phyloP scores from a whole-genome alignment of 2,329 filamentous ascomycete genomes.

The Ophiostoma australiae region DNA sequence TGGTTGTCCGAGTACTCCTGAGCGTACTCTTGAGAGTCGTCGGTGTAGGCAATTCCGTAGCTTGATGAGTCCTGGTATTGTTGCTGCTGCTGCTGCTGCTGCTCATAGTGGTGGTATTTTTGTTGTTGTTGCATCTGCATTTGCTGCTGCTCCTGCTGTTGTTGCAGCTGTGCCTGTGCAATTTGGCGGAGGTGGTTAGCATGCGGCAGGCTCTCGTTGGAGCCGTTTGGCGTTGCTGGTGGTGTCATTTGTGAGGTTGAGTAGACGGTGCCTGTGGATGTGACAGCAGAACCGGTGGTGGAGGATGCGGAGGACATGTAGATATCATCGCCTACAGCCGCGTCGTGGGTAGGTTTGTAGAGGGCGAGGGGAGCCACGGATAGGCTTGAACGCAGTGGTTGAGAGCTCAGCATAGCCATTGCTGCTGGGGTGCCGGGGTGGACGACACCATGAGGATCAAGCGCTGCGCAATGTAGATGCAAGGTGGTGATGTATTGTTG shows the following conservation, averaged over 20 bases:
- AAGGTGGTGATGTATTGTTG: neutral
- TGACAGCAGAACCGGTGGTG: conserved; percentile 14
- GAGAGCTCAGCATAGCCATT: conserved; percentile 46
- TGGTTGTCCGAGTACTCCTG: conserved; percentile 20
- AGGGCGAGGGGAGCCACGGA: conserved; percentile 57
- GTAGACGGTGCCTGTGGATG: conserved; percentile 39
- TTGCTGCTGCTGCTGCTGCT: conserved; percentile 15
- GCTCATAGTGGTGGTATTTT: conserved; percentile 1
- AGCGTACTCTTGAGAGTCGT: conserved; percentile 16
- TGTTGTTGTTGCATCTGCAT: conserved; percentile 9
- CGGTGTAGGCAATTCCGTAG: conserved; percentile 12
- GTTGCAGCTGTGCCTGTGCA: conserved; percentile 1
- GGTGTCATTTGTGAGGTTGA: conserved; percentile 65
- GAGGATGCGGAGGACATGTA: conserved; percentile 59
- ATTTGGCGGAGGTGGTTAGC: conserved; percentile 34
- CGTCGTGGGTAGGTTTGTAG: conserved; percentile 39
- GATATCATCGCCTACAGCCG: conserved; percentile 30
- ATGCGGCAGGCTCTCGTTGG: conserved; percentile 53
- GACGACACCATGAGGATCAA: conserved; percentile 25
- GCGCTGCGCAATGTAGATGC: neutral
- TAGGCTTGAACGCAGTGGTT: conserved; percentile 52
- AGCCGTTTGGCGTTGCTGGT: conserved; percentile 67
- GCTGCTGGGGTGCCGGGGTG: conserved; percentile 32
- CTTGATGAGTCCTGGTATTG: conserved; percentile 6
- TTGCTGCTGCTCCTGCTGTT: neutral